phyloP scores from a whole-genome alignment of 441 rosid genomes.

The Manihot esculenta region DNA sequence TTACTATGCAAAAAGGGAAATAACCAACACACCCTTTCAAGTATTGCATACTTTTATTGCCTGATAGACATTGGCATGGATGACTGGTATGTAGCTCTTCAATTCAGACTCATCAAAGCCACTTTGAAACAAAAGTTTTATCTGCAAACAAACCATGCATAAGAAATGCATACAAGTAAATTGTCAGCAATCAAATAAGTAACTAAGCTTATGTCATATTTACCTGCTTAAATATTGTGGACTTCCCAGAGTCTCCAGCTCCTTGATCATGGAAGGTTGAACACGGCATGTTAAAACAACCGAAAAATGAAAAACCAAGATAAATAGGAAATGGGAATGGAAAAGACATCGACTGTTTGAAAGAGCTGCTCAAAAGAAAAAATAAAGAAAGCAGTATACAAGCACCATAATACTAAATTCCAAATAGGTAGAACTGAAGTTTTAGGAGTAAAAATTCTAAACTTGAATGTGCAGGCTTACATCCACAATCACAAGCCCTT shows the following conservation, averaged over 20 bases:
- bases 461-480: neutral
- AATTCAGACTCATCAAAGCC: constrained; percentile 90
- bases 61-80: constrained; percentile 97
- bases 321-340: neutral
- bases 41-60: constrained; percentile 94
- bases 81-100: constrained; percentile 85
- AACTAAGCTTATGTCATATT: neutral
- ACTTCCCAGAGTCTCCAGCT: constrained; percentile 98
- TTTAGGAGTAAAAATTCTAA: neutral
- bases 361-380: neutral
- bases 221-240: constrained; percentile 99
- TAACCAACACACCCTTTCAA: constrained; percentile 75
- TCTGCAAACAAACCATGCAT: constrained; percentile 43
- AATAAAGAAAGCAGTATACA: neutral
- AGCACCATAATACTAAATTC: too few relatives aligned
- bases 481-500: neutral
- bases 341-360: neutral
- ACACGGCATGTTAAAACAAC: neutral
- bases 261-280: constrained; percentile 46
- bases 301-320: neutral
- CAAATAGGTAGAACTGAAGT: too few relatives aligned
- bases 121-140: constrained; percentile 94
- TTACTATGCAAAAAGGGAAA: constrained; percentile 44
- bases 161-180: constrained; percentile 10
- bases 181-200: neutral